Evolutionary conservation across 805 yeast species (phyloP).

Genomic region (Monosporozyma yasuniensis): DNA sequence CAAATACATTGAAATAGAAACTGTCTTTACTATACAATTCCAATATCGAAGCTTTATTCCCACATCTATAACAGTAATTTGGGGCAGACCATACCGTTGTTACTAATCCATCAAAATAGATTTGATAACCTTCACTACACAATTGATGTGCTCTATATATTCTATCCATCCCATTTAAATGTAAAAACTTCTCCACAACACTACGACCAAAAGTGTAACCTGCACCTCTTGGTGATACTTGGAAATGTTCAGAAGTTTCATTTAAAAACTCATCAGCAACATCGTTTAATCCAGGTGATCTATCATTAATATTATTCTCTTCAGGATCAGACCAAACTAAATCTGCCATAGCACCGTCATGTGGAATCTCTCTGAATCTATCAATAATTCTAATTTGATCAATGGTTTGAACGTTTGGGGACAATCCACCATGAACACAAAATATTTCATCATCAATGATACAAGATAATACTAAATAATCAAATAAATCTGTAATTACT

Average conservation of each 20-base stretch:
- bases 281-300: slow-evolving; percentile 6
- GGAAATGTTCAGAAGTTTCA: slow-evolving; percentile 47
- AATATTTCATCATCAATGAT: slow-evolving; percentile 84
- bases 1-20: slow-evolving; percentile 81
- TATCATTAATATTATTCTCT: slow-evolving; percentile 51
- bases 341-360: slow-evolving; percentile 99
- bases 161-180: slow-evolving; percentile 67
- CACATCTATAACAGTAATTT: slow-evolving; percentile 93
- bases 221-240: slow-evolving; percentile 91
- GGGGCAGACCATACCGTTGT: slow-evolving; percentile 99
- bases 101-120: slow-evolving; percentile 81
- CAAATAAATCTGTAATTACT: slow-evolving; percentile 86
- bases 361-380: slow-evolving; percentile 90
- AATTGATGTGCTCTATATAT: slow-evolving; percentile 91
- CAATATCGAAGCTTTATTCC: slow-evolving; percentile 93
- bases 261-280: slow-evolving; percentile 14
- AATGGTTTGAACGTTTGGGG: slow-evolving; percentile 89
- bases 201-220: slow-evolving; percentile 93
- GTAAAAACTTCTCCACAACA: slow-evolving; percentile 79
- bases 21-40: slow-evolving; percentile 68
- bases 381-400: slow-evolving; percentile 89
- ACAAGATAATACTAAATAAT: slow-evolving; percentile 78
- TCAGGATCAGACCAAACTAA: slow-evolving; percentile 98
- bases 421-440: slow-evolving; percentile 94
- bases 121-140: slow-evolving; percentile 93